phyloP scores from a whole-genome alignment of 2,329 filamentous ascomycete genomes.

The Fusarium nisikadoi region DNA sequence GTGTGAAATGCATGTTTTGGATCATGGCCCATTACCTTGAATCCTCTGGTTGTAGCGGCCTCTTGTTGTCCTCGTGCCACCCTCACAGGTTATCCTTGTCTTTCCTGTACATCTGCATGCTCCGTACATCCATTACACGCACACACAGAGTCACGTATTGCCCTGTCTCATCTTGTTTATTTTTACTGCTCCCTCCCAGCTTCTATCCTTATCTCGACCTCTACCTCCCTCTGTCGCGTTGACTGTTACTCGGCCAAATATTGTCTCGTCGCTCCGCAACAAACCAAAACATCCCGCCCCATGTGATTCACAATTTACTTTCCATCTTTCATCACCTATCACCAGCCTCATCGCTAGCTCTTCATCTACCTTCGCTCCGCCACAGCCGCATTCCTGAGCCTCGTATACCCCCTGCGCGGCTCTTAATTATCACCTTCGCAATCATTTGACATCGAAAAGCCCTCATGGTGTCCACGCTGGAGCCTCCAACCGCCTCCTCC shows the following conservation, averaged over 20 bases:
- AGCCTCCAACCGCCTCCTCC: slow-evolving; percentile 58
- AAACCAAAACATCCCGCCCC: slow-evolving; percentile 37
- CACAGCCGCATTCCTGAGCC: slow-evolving; percentile 20
- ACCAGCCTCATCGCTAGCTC: slow-evolving; percentile 31
- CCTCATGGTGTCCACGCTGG: slow-evolving; percentile 73
- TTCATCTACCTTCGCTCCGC: slow-evolving; percentile 25
- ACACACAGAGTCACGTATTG: background rate
- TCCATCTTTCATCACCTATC: slow-evolving; percentile 6
- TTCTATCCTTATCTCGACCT: background rate
- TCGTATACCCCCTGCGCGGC: slow-evolving; percentile 19
- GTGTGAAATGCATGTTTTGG: slow-evolving; percentile 28
- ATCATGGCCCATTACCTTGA: slow-evolving; percentile 25
- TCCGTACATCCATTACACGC: slow-evolving; percentile 1
- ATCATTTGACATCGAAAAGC: slow-evolving; percentile 18
- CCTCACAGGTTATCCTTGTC: slow-evolving; percentile 29
- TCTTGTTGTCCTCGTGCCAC: slow-evolving; percentile 33
- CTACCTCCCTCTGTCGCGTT: slow-evolving; percentile 10
- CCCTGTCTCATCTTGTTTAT: slow-evolving; percentile 12
- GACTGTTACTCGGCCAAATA: background rate
- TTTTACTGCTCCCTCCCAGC: slow-evolving; percentile 8
- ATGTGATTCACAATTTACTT: slow-evolving; percentile 38
- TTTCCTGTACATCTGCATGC: background rate
- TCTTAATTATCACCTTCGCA: slow-evolving; percentile 1
- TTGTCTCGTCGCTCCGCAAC: slow-evolving; percentile 36
- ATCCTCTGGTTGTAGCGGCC: slow-evolving; percentile 25